A percentile compares a stretch with the other conserved stretches of the same genome.
Conservation (phyloP, 2,329 filamentous ascomycete genomes). For the Sclerotinia nivalis region DNA sequence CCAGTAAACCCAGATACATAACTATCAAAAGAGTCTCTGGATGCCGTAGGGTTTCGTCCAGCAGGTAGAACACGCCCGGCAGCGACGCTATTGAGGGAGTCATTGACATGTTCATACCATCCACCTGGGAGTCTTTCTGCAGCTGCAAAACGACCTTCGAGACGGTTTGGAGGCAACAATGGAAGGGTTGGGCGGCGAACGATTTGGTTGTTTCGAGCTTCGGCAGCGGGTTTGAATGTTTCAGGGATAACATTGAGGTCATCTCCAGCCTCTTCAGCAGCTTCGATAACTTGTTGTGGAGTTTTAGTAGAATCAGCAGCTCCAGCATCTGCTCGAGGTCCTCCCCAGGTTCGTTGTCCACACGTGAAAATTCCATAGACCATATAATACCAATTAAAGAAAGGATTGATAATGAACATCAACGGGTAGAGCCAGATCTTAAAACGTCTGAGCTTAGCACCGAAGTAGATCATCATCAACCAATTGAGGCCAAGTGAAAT, state of each 20-base stretch:
- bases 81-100: conserved; percentile 62
- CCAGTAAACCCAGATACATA: conserved; percentile 58
- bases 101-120: conserved; percentile 69
- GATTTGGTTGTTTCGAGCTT: conserved; percentile 50
- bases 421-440: conserved; percentile 94
- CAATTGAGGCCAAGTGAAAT: conserved; percentile 93
- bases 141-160: conserved; percentile 78
- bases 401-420: conserved; percentile 94
- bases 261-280: conserved; percentile 76
- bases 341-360: conserved; percentile 92
- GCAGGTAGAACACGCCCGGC: conserved; percentile 40
- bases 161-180: conserved; percentile 69
- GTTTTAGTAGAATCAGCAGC: conserved; percentile 74
- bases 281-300: conserved; percentile 79
- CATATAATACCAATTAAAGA: conserved; percentile 99
- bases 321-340: conserved; percentile 85
- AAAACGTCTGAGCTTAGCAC: conserved; percentile 78
- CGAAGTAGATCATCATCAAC: conserved; percentile 95
- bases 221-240: conserved; percentile 67
- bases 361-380: conserved; percentile 58
- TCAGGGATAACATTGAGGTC: conserved; percentile 89
- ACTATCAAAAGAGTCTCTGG: conserved; percentile 67
- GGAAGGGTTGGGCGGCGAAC: conserved; percentile 54
- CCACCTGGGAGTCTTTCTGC: conserved; percentile 67
- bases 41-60: conserved; percentile 47